phyloP scores from a whole-genome alignment of 257 asterid genomes.

The Rauvolfia tetraphylla region DNA sequence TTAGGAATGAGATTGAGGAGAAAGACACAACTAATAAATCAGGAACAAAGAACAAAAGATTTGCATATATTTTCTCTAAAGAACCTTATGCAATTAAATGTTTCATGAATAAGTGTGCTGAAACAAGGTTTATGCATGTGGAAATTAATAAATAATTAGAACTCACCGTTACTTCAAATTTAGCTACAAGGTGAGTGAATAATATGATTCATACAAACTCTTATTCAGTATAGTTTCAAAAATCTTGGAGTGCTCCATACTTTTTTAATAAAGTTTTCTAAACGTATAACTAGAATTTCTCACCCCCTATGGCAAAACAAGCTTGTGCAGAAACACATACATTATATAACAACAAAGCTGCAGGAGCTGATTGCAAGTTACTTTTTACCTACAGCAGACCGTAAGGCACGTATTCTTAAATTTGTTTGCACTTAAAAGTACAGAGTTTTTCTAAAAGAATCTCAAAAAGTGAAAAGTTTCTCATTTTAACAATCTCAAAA shows the following conservation, averaged over 20 bases:
- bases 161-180: not conserved
- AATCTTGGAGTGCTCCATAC: not conserved
- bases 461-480: not conserved
- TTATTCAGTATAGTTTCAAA: not conserved
- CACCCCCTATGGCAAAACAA: not conserved
- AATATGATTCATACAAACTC: not conserved
- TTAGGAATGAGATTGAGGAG: not conserved
- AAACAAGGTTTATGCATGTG: not conserved
- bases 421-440: not conserved
- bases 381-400: not conserved
- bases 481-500: no score
- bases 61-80: not conserved
- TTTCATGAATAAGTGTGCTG: not conserved
- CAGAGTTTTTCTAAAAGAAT: not conserved
- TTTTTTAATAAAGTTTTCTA: not conserved
- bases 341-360: not conserved
- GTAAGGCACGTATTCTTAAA: not conserved
- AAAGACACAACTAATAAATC: not conserved
- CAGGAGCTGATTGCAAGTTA: not conserved
- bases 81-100: not conserved
- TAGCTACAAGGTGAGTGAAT: not conserved
- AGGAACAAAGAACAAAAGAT: not conserved
- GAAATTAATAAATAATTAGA: not conserved
- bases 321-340: not conserved
- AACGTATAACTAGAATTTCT: not conserved